Conservation (phyloP, 1,284 basidiomycete genomes). For the Inonotus hispidus region DNA sequence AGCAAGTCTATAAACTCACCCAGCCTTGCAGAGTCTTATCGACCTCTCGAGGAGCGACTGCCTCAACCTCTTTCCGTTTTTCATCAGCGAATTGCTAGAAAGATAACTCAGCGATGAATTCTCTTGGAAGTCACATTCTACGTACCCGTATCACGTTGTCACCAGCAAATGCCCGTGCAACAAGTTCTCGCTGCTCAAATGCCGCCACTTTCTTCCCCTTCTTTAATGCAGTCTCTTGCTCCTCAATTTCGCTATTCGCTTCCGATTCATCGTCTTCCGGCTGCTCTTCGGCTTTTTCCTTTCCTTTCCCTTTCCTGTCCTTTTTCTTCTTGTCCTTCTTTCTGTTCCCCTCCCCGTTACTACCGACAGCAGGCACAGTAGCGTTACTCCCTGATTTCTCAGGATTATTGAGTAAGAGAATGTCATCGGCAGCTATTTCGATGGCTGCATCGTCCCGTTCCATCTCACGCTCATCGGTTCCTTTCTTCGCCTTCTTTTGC, state of each 20-base stretch:
- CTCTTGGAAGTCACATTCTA: slow-evolving; percentile 1
- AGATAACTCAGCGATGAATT: neutral
- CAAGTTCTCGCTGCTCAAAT: slow-evolving; percentile 84
- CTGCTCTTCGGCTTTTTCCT: slow-evolving; percentile 22
- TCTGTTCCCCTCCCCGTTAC: slow-evolving; percentile 21
- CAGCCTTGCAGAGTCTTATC: slow-evolving; percentile 94
- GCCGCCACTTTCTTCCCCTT: slow-evolving; percentile 48
- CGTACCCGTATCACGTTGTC: slow-evolving; percentile 88
- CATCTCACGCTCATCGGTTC: slow-evolving; percentile 48
- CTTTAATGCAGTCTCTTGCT: slow-evolving; percentile 48
- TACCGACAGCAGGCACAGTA: neutral
- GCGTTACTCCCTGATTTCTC: slow-evolving; percentile 6
- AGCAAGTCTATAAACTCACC: slow-evolving; percentile 46
- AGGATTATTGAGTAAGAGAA: slow-evolving; percentile 35
- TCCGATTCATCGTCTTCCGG: slow-evolving; percentile 45
- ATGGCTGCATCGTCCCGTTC: slow-evolving; percentile 69
- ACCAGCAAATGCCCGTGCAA: slow-evolving; percentile 92
- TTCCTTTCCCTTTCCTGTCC: slow-evolving; percentile 20
- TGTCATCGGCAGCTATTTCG: slow-evolving; percentile 63
- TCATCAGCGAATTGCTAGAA: slow-evolving; percentile 78
- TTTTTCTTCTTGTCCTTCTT: slow-evolving; percentile 20
- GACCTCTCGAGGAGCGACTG: slow-evolving; percentile 79
- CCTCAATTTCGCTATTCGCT: slow-evolving; percentile 60
- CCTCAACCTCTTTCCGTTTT: slow-evolving; percentile 74
- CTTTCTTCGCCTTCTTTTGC: slow-evolving; percentile 54